Evolutionary conservation across 169 alveolate genomes (phyloP).

Genomic region (Eimeria falciformis): DNA sequence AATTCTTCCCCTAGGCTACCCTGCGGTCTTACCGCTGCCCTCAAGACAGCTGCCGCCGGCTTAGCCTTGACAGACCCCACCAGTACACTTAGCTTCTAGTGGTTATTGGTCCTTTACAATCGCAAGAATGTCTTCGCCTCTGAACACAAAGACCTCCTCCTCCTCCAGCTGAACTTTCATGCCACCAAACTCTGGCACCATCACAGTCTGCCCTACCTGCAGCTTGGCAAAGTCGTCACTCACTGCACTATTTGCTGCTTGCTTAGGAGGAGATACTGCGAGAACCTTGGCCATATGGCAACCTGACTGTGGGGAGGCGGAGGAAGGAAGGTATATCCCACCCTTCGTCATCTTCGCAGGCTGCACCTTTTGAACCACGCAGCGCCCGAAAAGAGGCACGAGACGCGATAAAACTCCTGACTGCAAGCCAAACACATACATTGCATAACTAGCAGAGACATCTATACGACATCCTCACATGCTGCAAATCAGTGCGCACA

Average conservation of each 20-base stretch:
- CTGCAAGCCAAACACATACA: slow-evolving; percentile 54
- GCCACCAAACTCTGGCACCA: slow-evolving; percentile 93
- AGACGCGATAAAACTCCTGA: slow-evolving; percentile 82
- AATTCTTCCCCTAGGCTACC: too few species aligned
- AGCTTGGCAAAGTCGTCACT: slow-evolving; percentile 50
- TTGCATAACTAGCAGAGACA: background rate
- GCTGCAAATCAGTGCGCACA: too few species aligned
- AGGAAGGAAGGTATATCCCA: slow-evolving; percentile 89
- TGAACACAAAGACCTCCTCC: slow-evolving; percentile 86
- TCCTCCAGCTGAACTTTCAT: slow-evolving; percentile 89
- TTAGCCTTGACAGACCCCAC: too few species aligned
- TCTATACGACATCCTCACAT: too few species aligned
- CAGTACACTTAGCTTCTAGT: too few species aligned
- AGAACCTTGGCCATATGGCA: slow-evolving; percentile 83
- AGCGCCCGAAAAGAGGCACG: slow-evolving; percentile 89
- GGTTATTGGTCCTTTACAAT: slow-evolving; percentile 70
- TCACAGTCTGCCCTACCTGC: slow-evolving; percentile 90
- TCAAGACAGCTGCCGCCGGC: too few species aligned
- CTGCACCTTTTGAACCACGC: slow-evolving; percentile 86
- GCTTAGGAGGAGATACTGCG: slow-evolving; percentile 56
- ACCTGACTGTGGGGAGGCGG: slow-evolving; percentile 85
- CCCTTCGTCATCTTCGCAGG: slow-evolving; percentile 86
- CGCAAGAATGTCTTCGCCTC: slow-evolving; percentile 91
- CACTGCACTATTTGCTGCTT: slow-evolving; percentile 19
- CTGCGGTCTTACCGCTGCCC: too few species aligned